A percentile compares a stretch with the other conserved stretches of the same genome.
phyloP scores from a whole-genome alignment of 352 stramenopile genomes.

The Phytophthora kernoviae region DNA sequence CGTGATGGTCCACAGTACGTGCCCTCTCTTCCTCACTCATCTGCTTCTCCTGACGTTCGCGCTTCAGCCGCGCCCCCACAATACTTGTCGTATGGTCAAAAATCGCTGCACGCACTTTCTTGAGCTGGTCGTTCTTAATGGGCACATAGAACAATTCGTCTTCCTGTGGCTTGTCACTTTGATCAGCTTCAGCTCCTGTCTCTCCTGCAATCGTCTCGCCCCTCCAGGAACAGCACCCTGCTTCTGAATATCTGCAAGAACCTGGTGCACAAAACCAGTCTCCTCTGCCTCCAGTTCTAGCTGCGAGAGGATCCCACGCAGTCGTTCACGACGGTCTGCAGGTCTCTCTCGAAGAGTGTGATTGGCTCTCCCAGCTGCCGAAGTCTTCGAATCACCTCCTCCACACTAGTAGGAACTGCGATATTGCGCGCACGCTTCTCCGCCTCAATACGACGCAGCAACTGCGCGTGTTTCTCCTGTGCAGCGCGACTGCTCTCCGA shows the following conservation, averaged over 20 bases:
- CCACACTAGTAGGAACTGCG: constrained; percentile 92
- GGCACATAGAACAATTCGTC: constrained; percentile 90
- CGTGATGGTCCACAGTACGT: constrained; percentile 57
- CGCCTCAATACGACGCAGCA: constrained; percentile 89
- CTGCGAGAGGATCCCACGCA: constrained; percentile 90
- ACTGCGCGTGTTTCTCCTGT: constrained; percentile 89
- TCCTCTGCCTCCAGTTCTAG: constrained; percentile 79
- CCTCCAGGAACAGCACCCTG: constrained; percentile 21
- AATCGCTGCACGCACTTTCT: constrained; percentile 81
- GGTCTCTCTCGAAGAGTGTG: constrained; percentile 96
- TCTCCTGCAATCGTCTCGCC: constrained; percentile 6
- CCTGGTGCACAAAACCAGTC: constrained; percentile 60
- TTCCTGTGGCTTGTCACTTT: constrained; percentile 35
- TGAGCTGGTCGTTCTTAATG: constrained; percentile 77
- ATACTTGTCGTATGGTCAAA: constrained; percentile 76
- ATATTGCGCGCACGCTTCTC: constrained; percentile 91
- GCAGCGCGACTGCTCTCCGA: constrained; percentile 81
- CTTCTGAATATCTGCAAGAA: constrained; percentile 59
- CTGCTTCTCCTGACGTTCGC: constrained; percentile 49
- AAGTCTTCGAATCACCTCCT: constrained; percentile 91
- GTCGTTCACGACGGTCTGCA: constrained; percentile 93
- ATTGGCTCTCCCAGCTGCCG: constrained; percentile 92
- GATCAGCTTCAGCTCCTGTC: constrained; percentile 3
- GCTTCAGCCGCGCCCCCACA: constrained; percentile 63
- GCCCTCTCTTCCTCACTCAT: constrained; percentile 47